Base-by-base conservation (phyloP, 768 basidiomycete species). In the Tulasnella sp. region DNA sequence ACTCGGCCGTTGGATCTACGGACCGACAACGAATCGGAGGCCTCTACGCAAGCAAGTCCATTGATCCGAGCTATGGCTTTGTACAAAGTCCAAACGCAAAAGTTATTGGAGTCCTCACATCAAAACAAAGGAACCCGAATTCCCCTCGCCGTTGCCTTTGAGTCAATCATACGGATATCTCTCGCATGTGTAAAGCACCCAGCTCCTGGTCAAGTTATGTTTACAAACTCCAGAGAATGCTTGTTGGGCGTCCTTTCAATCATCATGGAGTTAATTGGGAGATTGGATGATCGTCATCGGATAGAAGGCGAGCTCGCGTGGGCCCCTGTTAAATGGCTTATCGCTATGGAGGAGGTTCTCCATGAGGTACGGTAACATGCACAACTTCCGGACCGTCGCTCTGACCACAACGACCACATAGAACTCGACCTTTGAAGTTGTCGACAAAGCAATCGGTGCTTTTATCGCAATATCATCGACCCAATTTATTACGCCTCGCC, bases 321-420 rank as follows among this genome's bases (percentile, higher is more conserved):
- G 94, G 84, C 91, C 68, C 91, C 94, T 6, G 83, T 85, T 0
- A 83, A 85, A 38, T 98, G 96, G 96, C 84, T 93, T 8, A 82
- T 86, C 1, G 84, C 84, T 9, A 81, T 94, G 71, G 85, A 95
- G 7, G 82, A 86, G 16, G 88, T 85, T 44, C 84, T 95, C 58
- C 87, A 91, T 76, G 85, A 88, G 76, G 89, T 92, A 86, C 90
- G 76, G 80, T 46, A 40, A n/a, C 62, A 16, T 48, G 2, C 18
- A 27, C 10, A 27, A 42, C 36, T 12, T 31, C 36, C 19, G 18
- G 44, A 31, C 2, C 36, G 7, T 19, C 52, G 12, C 8, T 46
- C 46, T 46, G 31, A 48, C 19, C 12, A 12, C 46, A 14, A 75
- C 27, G 2, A n/a, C 71, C 62, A 40, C 8, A 39, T 77, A 94